Evolutionary conservation across 1,284 basidiomycete species (phyloP).

Genomic region (Xerocomus nothofagi): DNA sequence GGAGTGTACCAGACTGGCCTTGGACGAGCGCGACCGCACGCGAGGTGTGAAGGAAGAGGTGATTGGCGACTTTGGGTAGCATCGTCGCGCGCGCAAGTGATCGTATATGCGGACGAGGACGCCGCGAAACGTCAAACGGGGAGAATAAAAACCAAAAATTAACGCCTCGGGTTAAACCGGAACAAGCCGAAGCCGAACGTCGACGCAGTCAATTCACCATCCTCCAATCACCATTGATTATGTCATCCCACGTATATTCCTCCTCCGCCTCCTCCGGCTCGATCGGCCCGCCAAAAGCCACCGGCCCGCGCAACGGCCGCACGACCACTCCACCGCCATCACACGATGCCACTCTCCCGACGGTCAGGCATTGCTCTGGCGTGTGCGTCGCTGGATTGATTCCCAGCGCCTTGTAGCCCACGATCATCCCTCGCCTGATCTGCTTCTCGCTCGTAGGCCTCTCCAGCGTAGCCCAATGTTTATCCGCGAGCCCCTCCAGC

Average conservation of each 20-base stretch:
- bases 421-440: conserved; percentile 4
- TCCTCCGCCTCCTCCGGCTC: conserved; percentile 1
- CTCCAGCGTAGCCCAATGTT: conserved; percentile 19
- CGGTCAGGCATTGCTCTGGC: conserved; percentile 23
- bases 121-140: too few relatives aligned
- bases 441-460: conserved; percentile 3
- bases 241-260: conserved; percentile 23
- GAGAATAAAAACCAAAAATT: conserved; percentile 19
- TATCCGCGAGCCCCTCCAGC: conserved; percentile 14
- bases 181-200: conserved; percentile 10
- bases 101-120: conserved; percentile 2
- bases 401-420: conserved; percentile 31
- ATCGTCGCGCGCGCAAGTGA: conserved; percentile 48
- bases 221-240: conserved; percentile 22
- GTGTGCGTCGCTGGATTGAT: conserved; percentile 31
- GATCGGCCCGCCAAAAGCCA: conserved; percentile 24
- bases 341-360: conserved; percentile 16
- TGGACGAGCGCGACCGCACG: conserved; percentile 74
- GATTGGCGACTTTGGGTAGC: conserved; percentile 78
- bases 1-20: conserved; percentile 62
- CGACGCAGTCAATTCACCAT: conserved; percentile 2
- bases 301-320: conserved; percentile 12
- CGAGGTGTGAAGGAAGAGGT: conserved; percentile 69
- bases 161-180: conserved; percentile 24
- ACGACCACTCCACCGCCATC: conserved; percentile 10